Evolutionary conservation across 306 rosid genomes (phyloP).

Genomic region (Pyrus betulifolia): DNA sequence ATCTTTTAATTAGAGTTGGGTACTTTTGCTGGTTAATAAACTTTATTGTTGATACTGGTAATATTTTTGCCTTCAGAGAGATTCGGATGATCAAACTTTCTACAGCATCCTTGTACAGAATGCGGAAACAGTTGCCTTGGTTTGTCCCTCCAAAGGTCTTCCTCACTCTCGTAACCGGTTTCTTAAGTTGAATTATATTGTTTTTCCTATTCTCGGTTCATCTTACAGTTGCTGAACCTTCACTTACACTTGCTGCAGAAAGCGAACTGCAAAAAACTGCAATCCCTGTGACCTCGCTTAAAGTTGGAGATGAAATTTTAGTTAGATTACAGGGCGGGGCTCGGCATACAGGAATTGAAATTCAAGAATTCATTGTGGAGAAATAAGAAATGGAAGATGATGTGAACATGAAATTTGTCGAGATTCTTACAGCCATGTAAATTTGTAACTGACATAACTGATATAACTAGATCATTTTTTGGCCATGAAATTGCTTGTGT

Average conservation of each 20-base stretch:
- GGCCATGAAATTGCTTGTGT: neutral
- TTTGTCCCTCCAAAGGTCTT: slow-evolving; percentile 54
- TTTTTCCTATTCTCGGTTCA: slow-evolving; percentile 5
- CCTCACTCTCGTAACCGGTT: neutral
- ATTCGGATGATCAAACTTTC: slow-evolving; percentile 38
- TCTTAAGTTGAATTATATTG: neutral
- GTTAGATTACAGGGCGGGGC: slow-evolving; percentile 85
- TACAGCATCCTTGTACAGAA: slow-evolving; percentile 74
- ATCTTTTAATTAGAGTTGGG: neutral
- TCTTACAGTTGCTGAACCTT: neutral
- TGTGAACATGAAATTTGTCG: slow-evolving; percentile 15
- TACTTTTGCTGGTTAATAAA: neutral
- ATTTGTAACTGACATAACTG: neutral
- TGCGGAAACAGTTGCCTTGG: slow-evolving; percentile 84
- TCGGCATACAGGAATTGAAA: slow-evolving; percentile 88
- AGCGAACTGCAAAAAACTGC: slow-evolving; percentile 27
- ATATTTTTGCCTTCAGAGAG: slow-evolving; percentile 28
- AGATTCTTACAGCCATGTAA: neutral
- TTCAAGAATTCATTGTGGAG: slow-evolving; percentile 89
- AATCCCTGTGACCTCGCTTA: slow-evolving; percentile 68
- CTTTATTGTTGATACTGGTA: neutral
- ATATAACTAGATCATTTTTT: neutral
- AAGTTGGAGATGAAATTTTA: slow-evolving; percentile 66
- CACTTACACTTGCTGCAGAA: slow-evolving; percentile 30
- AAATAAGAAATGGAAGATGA: slow-evolving; percentile 29